Conservation (phyloP, 208 protist species). For the Zelonia costaricensis region DNA sequence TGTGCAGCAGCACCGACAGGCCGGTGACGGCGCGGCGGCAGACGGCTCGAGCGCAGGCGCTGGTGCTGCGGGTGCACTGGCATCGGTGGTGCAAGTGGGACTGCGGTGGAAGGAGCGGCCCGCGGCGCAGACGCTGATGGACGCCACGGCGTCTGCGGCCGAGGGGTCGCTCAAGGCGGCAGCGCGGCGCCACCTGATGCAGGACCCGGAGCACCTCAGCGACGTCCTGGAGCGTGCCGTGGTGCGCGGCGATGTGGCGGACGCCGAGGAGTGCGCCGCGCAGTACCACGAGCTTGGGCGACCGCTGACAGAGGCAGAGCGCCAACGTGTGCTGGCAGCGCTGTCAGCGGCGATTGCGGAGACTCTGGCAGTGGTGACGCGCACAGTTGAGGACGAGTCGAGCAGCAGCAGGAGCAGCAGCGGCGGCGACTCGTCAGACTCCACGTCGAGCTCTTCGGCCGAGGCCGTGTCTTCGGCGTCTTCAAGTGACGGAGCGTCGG, state of each 20-base stretch:
- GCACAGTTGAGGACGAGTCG: conserved; percentile 5
- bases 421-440: background rate
- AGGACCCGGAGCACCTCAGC: conserved; percentile 36
- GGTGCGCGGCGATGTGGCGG: conserved; percentile 36
- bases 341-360: conserved; percentile 34
- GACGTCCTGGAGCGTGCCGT: conserved; percentile 47
- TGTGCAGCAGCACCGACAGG: background rate
- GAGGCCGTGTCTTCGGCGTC: conserved; percentile 1
- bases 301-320: conserved; percentile 32
- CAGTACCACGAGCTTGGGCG: conserved; percentile 15
- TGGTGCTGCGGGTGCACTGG: too few species aligned
- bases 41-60: background rate
- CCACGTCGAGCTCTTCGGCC: background rate
- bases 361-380: conserved; percentile 30
- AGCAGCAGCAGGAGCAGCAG: conserved; percentile 5
- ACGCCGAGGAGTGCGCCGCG: conserved; percentile 38
- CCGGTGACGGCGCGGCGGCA: background rate
- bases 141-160: conserved; percentile 30
- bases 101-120: conserved; percentile 39
- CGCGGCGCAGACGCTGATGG: conserved; percentile 24
- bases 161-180: conserved; percentile 36
- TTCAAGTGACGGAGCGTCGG: background rate
- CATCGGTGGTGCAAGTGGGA: conserved; percentile 23
- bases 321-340: conserved; percentile 31
- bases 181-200: conserved; percentile 52